Base-by-base conservation (phyloP, 2,329 filamentous ascomycete species). In the Xylaria sp. region DNA sequence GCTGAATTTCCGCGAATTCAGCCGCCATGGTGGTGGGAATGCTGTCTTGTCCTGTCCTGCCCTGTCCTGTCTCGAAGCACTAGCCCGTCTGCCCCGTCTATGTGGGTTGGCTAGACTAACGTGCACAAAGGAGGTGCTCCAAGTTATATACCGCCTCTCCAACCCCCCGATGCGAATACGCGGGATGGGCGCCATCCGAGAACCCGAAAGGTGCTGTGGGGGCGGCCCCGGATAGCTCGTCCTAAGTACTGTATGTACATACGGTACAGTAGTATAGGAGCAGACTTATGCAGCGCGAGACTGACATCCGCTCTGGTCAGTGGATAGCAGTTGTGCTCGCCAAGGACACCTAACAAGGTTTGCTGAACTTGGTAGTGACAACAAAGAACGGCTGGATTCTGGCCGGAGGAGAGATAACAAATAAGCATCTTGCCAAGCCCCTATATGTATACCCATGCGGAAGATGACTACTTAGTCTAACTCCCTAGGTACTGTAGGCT, bases 1-100 rank as follows among this genome's bases (percentile, higher is more conserved):
- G 64, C 37, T 72, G 68, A 23, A 72, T 38, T 31, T 65, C 44
- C 1, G 61, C 59, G 35, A 71, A 68, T 33, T 71, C 67, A 37
- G 44, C 58, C 6, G 65, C 69, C 69, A 70, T 71, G 33, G 6
- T 63, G 57, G 19, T 23, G 25, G 21, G 21, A 44, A 27, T n/a
- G n/a, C n/a, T n/a, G n/a, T n/a, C n/a, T n/a, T n/a, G n/a, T n/a
- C n/a, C n/a, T n/a, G n/a, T n/a, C n/a, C n/a, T n/a, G n/a, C n/a
- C n/a, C n/a, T n/a, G n/a, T n/a, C n/a, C n/a, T n/a, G n/a, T n/a
- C n/a, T n/a, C n/a, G n/a, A n/a, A n/a, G n/a, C n/a, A n/a, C n/a
- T n/a, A n/a, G n/a, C n/a, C n/a, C n/a, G n/a, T n/a, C n/a, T n/a
- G n/a, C n/a, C n/a, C n/a, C n/a, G n/a, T n/a, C n/a, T n/a, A n/a